A percentile compares a stretch with the other conserved stretches of the same genome.
Conservation (phyloP, 2,329 filamentous ascomycete species). For the Akanthomyces dipterigenus region DNA sequence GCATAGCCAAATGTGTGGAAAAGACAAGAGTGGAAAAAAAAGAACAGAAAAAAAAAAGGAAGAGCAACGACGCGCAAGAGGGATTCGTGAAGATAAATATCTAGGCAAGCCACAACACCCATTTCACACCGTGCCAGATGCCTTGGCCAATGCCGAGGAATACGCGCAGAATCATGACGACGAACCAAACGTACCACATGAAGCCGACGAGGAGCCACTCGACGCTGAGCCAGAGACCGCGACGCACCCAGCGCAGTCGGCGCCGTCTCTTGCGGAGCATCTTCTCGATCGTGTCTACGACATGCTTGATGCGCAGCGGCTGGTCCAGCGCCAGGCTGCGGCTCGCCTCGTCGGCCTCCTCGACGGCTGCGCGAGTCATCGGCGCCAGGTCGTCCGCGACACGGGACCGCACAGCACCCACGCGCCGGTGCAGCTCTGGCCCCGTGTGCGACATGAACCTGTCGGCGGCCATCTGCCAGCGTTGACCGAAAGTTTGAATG, state of each 20-base stretch:
- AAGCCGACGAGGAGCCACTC: conserved; percentile 85
- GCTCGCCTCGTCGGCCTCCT: conserved; percentile 73
- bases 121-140: conserved; percentile 55
- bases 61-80: no score
- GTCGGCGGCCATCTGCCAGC: conserved; percentile 55
- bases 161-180: conserved; percentile 70
- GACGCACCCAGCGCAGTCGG: conserved; percentile 65
- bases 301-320: conserved; percentile 71
- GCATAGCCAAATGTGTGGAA: neutral
- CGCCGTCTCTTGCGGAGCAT: conserved; percentile 63
- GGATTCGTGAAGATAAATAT: neutral
- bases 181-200: conserved; percentile 92
- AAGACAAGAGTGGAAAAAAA: neutral
- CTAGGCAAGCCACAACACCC: conserved; percentile 65
- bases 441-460: conserved; percentile 51
- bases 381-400: conserved; percentile 48
- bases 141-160: conserved; percentile 57
- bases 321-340: conserved; percentile 70
- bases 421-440: conserved; percentile 42
- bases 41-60: neutral
- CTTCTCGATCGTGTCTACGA: conserved; percentile 72
- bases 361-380: conserved; percentile 60
- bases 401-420: conserved; percentile 40
- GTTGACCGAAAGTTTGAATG: conserved; percentile 40
- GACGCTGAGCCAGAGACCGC: conserved; percentile 71